phyloP scores from a whole-genome alignment of 805 yeast species.

The Wickerhamomyces kurtzmanii region DNA sequence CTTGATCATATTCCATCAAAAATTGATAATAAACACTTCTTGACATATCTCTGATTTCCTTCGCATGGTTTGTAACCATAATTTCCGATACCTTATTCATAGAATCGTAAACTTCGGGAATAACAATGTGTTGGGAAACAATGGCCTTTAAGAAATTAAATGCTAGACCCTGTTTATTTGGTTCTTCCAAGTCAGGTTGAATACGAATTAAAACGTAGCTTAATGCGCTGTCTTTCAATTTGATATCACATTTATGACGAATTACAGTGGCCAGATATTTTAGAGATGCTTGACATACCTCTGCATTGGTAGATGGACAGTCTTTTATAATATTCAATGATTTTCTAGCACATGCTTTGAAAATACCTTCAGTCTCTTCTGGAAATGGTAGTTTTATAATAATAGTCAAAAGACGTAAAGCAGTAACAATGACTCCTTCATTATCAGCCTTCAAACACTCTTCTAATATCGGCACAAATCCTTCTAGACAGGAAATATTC shows the following conservation, averaged over 20 bases:
- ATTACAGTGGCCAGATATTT: conserved; percentile 65
- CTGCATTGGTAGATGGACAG: conserved; percentile 69
- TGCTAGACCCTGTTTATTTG: conserved; percentile 80
- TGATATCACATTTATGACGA: conserved; percentile 56
- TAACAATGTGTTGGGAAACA: conserved; percentile 59
- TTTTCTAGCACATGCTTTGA: conserved; percentile 51
- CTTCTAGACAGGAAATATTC: conserved; percentile 50
- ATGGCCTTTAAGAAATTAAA: conserved; percentile 75
- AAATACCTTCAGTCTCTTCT: conserved; percentile 31
- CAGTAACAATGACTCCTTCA: conserved; percentile 67
- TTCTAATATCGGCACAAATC: conserved; percentile 68
- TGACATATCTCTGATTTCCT: conserved; percentile 75
- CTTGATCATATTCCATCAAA: conserved; percentile 90
- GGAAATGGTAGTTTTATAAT: conserved; percentile 55
- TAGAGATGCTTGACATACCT: conserved; percentile 71
- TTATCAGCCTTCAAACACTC: conserved; percentile 51
- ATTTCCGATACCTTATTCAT: conserved; percentile 74
- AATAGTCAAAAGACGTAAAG: conserved; percentile 52
- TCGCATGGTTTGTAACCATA: conserved; percentile 84
- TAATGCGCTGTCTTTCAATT: conserved; percentile 60
- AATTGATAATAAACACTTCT: conserved; percentile 78
- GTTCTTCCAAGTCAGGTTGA: conserved; percentile 84
- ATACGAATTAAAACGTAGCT: conserved; percentile 64
- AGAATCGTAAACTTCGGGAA: conserved; percentile 85
- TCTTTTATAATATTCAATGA: conserved; percentile 59